phyloP scores from a whole-genome alignment of 1,284 basidiomycete genomes.

The Phellinidium pouzarii region DNA sequence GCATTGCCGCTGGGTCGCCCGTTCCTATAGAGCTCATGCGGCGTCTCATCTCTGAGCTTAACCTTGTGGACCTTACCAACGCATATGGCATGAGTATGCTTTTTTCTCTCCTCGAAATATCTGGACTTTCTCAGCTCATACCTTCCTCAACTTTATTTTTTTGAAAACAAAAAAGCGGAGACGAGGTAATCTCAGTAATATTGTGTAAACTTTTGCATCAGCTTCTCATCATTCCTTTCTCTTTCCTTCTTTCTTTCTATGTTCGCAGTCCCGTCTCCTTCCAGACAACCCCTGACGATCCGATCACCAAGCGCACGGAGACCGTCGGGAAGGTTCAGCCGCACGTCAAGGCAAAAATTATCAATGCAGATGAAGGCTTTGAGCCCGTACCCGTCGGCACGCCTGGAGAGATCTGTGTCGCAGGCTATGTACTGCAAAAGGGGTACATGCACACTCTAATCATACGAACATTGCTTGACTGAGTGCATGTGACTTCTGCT shows the following conservation, averaged over 20 bases:
- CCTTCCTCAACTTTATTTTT: not conserved
- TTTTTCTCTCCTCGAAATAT: not conserved
- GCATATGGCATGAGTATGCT: conserved; percentile 75
- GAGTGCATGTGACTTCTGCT: conserved; percentile 10
- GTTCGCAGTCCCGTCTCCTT: conserved; percentile 68
- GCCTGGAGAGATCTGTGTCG: conserved; percentile 69
- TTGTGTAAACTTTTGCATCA: not conserved
- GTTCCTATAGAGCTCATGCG: conserved; percentile 78
- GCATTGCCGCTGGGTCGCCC: conserved; percentile 73
- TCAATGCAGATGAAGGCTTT: conserved; percentile 52
- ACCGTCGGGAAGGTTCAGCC: conserved; percentile 74
- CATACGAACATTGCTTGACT: not conserved
- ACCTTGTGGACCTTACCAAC: conserved; percentile 65
- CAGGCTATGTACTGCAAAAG: conserved; percentile 75
- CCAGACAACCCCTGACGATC: conserved; percentile 63
- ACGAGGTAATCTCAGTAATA: conserved; percentile 45
- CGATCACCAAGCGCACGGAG: conserved; percentile 67
- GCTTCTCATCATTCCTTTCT: not conserved
- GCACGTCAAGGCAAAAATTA: conserved; percentile 71
- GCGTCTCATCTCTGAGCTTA: conserved; percentile 56
- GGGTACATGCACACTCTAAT: conserved; percentile 39
- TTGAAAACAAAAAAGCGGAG: conserved; percentile 37
- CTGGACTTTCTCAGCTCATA: not conserved
- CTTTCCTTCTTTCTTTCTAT: not conserved
- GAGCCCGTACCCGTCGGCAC: conserved; percentile 59